Base-by-base conservation (phyloP, 352 stramenopile species). In the Globisporangium acanthophoron region DNA sequence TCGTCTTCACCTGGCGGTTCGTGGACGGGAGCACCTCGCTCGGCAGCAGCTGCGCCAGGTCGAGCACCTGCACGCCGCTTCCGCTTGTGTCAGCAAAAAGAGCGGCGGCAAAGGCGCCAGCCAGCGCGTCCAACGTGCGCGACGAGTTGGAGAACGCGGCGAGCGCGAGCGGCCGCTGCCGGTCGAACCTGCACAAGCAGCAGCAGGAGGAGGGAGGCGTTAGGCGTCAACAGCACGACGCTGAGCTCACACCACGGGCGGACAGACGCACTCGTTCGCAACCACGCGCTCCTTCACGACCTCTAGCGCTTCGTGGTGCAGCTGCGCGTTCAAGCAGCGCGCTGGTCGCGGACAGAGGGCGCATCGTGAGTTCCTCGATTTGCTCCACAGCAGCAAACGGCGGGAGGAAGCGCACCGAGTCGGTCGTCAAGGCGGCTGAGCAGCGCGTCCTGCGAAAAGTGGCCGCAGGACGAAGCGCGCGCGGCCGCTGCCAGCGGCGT, bases 101-200 rank as follows among this genome's bases (percentile, higher is more conserved):
- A 18, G 59, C 41, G 1, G 37, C 35, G 8, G 44, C 41, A 31
- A 65, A 51, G 3, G 59, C 59, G 29, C 53, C 46, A 1, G 53
- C 45, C 24, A 65, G n/a, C 16, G 59, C 15, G 16, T 65, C 46
- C 37, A 65, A 46, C 29, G 52, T 15, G 6, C 54, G 39, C 16
- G 67, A 70, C 20, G 71, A 78, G 44, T 82, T 80, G 20, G 77
- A 85, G 60, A 90, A 80, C 7, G 72, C 46, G 40, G 75, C 66
- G 21, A 90, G 62, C 39, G 80, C 73, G 54, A 90, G 64, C 4
- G 80, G 80, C 29, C 71, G 63, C 21, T 67, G 65, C 12, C 62
- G 66, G 63, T 87, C 76, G 41, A 83, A 68, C 44, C 65, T 72
- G 35, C 6, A 20, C 27, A 47, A 1, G 12, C 8, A 13, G 12